A percentile compares a stretch with the other conserved stretches of the same genome.
Evolutionary conservation across 768 basidiomycete genomes (phyloP).

Genomic region (Mycena rebaudengoi): DNA sequence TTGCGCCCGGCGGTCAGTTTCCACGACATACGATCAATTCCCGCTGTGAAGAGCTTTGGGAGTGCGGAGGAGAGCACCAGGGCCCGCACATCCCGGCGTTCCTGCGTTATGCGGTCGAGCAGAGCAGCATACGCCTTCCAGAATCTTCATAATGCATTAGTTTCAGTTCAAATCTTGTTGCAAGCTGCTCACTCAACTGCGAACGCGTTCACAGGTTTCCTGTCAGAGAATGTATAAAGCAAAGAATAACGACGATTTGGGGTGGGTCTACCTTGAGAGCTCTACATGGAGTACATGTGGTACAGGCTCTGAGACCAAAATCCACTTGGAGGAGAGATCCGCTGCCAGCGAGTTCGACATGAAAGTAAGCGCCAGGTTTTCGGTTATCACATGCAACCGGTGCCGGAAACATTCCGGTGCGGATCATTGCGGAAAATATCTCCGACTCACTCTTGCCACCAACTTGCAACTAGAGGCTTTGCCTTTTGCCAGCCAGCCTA

Average conservation of each 20-base stretch:
- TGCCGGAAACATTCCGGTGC: no score
- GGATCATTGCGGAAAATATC: no score
- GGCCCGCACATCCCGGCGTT: conserved; percentile 51
- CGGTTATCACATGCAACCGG: no score
- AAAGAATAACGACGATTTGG: background rate
- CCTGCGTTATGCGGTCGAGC: conserved; percentile 54
- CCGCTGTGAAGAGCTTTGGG: conserved; percentile 68
- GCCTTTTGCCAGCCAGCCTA: no score
- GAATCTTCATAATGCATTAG: conserved; percentile 46
- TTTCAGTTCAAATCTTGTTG: background rate
- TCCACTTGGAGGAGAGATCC: conserved; percentile 31
- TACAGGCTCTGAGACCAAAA: conserved; percentile 43
- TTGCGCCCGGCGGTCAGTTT: background rate
- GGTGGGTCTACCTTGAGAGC: conserved; percentile 37
- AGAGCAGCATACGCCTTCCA: conserved; percentile 62
- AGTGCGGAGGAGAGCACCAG: conserved; percentile 64
- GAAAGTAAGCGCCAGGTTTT: no score
- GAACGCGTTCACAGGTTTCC: conserved; percentile 61
- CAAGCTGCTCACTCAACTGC: conserved; percentile 37
- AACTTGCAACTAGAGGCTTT: no score
- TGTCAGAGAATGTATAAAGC: conserved; percentile 21
- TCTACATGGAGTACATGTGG: conserved; percentile 51
- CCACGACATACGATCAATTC: conserved; percentile 60
- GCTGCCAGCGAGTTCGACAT: conserved; percentile 26
- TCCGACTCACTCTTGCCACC: no score